phyloP scores from a whole-genome alignment of 345 rosid genomes.

The Streptanthus diversifolius region DNA sequence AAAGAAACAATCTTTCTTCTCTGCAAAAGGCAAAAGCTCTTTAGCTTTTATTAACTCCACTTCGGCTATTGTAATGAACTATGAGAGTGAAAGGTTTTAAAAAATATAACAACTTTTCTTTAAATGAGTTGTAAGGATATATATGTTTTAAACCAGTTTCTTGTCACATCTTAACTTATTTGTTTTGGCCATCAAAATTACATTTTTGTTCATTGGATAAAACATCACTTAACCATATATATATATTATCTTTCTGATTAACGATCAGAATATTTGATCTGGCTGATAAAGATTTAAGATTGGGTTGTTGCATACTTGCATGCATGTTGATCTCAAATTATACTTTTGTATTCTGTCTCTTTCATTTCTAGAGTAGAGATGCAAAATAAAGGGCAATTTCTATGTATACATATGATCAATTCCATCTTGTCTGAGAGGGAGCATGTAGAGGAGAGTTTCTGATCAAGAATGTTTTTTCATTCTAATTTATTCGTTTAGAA shows the following conservation, averaged over 20 bases:
- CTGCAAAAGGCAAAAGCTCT: conserved; percentile 28
- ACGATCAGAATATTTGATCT: not conserved
- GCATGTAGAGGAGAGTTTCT: too few species aligned
- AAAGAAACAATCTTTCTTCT: conserved; percentile 14
- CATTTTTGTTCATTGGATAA: not conserved
- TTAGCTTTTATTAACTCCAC: conserved; percentile 29
- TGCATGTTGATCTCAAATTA: not conserved
- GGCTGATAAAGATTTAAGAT: not conserved
- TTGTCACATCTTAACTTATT: not conserved
- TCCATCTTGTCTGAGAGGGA: too few species aligned
- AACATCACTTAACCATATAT: not conserved
- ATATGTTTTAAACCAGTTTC: not conserved
- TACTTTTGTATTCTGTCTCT: not conserved
- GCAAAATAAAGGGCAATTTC: not conserved
- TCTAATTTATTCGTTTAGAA: too few species aligned
- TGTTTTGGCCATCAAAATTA: not conserved
- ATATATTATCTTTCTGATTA: not conserved
- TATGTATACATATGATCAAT: not conserved
- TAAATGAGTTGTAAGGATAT: conserved; percentile 2
- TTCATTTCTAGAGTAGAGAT: not conserved
- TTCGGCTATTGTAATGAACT: conserved; percentile 1
- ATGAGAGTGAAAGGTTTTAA: conserved; percentile 20
- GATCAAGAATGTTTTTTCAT: too few species aligned
- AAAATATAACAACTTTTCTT: conserved; percentile 15
- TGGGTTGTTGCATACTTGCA: not conserved